Conservation (phyloP, 768 basidiomycete genomes). For the Exidia glandulosa region DNA sequence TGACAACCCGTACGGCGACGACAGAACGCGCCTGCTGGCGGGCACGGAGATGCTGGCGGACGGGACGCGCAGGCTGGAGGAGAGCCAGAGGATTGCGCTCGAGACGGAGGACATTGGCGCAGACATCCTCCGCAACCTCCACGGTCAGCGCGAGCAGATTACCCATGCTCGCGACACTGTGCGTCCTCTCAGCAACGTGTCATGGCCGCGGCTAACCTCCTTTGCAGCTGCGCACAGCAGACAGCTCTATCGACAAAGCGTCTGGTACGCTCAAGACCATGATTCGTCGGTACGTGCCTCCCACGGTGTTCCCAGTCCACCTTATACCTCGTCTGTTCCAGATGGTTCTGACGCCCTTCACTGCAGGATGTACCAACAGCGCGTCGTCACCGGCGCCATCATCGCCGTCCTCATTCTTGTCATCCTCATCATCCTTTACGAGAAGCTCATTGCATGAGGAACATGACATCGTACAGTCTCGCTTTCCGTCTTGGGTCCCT, state of each 20-base stretch:
- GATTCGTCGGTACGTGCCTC: constrained; percentile 83
- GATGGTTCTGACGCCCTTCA: neutral
- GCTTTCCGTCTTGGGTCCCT: too few relatives aligned
- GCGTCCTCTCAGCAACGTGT: too few relatives aligned
- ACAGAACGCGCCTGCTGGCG: constrained; percentile 62
- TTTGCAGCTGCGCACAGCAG: constrained; percentile 78
- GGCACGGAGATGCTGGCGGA: constrained; percentile 75
- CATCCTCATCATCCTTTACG: constrained; percentile 72
- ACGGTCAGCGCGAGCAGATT: constrained; percentile 87
- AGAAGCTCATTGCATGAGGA: constrained; percentile 37
- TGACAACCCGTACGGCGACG: constrained; percentile 66
- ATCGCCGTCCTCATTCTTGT: constrained; percentile 75
- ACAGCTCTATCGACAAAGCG: constrained; percentile 82
- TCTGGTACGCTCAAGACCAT: constrained; percentile 89
- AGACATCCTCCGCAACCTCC: constrained; percentile 77
- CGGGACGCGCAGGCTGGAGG: constrained; percentile 73
- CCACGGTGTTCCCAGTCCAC: too few relatives aligned
- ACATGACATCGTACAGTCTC: too few relatives aligned
- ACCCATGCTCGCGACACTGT: constrained; percentile 84
- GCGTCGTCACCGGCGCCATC: constrained; percentile 77
- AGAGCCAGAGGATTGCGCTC: constrained; percentile 83
- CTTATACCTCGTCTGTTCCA: neutral
- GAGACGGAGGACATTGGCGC: constrained; percentile 96
- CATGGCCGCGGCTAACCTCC: too few relatives aligned
- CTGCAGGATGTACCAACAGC: constrained; percentile 95